Conservation (phyloP, 2,329 filamentous ascomycete species). For the Aureobasidium sp. region DNA sequence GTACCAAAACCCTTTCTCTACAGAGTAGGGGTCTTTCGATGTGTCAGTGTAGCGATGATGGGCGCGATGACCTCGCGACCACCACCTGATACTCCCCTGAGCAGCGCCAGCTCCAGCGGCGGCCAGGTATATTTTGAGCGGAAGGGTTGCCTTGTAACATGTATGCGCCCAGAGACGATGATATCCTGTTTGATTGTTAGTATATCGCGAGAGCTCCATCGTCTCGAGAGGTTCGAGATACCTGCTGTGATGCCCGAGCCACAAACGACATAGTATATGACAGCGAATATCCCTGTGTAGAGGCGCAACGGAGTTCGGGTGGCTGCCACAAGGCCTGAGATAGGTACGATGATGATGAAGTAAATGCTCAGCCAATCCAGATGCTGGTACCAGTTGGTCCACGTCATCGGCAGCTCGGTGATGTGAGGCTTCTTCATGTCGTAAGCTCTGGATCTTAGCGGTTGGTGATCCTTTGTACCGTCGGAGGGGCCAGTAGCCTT, state of each 20-base stretch:
- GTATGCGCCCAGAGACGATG: constrained; percentile 82
- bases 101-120: constrained; percentile 75
- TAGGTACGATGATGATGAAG: constrained; percentile 71
- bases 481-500: neutral
- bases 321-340: constrained; percentile 64
- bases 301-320: constrained; percentile 69
- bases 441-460: neutral
- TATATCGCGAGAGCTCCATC: neutral
- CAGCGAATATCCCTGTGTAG: constrained; percentile 66
- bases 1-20: constrained; percentile 80
- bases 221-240: neutral
- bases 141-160: constrained; percentile 69
- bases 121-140: constrained; percentile 75
- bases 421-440: constrained; percentile 56
- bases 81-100: constrained; percentile 82
- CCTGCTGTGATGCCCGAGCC: constrained; percentile 38
- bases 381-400: constrained; percentile 82
- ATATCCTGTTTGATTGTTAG: constrained; percentile 45
- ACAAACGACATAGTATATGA: constrained; percentile 77
- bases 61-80: constrained; percentile 77
- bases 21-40: constrained; percentile 85
- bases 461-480: neutral
- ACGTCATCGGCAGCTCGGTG: constrained; percentile 72
- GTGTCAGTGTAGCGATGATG: constrained; percentile 91
- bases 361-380: constrained; percentile 88